Evolutionary conservation across 768 basidiomycete species (phyloP).

Genomic region (Lactarius trivialis): DNA sequence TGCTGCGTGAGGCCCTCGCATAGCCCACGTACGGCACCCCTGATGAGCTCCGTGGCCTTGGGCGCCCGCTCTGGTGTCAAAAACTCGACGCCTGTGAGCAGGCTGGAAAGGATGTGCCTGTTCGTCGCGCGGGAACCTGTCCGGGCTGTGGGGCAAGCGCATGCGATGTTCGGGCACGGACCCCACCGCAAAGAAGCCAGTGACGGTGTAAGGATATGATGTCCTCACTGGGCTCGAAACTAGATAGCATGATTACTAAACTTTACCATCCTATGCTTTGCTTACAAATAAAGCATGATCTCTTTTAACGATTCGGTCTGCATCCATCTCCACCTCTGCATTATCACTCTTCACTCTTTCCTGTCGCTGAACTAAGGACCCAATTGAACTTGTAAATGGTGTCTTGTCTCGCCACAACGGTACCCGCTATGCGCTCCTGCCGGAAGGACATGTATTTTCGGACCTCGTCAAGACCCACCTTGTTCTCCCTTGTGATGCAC

Average conservation of each 20-base stretch:
- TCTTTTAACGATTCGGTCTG: too few species aligned
- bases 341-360: too few species aligned
- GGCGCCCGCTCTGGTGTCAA: conserved; percentile 55
- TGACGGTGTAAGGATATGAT: too few species aligned
- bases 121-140: conserved; percentile 57
- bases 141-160: conserved; percentile 48
- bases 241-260: too few species aligned
- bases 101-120: conserved; percentile 59
- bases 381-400: too few species aligned
- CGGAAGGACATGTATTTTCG: conserved; percentile 97
- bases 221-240: too few species aligned
- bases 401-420: too few species aligned
- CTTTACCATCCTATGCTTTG: too few species aligned
- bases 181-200: conserved; percentile 81
- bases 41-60: conserved; percentile 65
- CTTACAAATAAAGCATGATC: too few species aligned
- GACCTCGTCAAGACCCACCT: conserved; percentile 70
- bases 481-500: conserved; percentile 39
- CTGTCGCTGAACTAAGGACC: too few species aligned
- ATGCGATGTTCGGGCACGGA: conserved; percentile 28
- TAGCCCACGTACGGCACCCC: conserved; percentile 59
- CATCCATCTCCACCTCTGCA: too few species aligned
- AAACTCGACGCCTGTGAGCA: conserved; percentile 76
- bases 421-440: conserved; percentile 88
- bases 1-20: conserved; percentile 53